These are phyloP conservation scores for Dissoconium aciculare DNA, from an alignment of 2,329 filamentous ascomycete species.

Conservation along the genomic window DNA sequence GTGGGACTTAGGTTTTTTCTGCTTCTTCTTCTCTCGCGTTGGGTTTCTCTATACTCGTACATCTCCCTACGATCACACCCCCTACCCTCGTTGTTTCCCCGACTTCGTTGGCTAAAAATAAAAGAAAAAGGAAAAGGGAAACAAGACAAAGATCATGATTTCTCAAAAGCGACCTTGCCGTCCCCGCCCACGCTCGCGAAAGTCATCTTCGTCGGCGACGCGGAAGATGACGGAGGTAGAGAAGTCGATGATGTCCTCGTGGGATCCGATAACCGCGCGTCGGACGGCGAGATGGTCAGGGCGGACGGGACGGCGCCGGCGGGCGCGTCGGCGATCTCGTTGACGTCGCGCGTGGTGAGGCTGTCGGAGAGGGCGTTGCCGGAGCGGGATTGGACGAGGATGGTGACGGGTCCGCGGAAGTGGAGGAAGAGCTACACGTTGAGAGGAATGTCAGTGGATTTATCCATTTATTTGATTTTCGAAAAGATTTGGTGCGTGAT, in stretches of 20 bases:
- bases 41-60: too few species aligned
- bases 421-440: constrained; percentile 66
- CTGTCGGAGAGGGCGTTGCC: constrained; percentile 64
- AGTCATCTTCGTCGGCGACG: constrained; percentile 19
- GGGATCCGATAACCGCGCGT: constrained; percentile 14
- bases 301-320: constrained; percentile 53
- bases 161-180: constrained; percentile 22
- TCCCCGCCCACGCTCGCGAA: constrained; percentile 21
- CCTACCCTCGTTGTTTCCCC: too few species aligned
- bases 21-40: too few species aligned
- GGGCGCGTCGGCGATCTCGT: constrained; percentile 75
- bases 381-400: constrained; percentile 79
- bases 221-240: constrained; percentile 7
- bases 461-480: background rate
- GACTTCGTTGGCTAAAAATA: too few species aligned
- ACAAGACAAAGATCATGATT: constrained; percentile 3
- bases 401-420: constrained; percentile 72
- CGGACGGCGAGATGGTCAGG: constrained; percentile 25
- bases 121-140: too few species aligned
- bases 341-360: constrained; percentile 62
- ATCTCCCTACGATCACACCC: too few species aligned
- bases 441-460: constrained; percentile 3
- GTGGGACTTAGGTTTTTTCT: too few species aligned
- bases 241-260: constrained; percentile 5
- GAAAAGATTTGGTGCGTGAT: too few species aligned